These are phyloP conservation scores for Ascochyta lentis DNA, from an alignment of 2,329 filamentous ascomycete species.

Conservation along the genomic window DNA sequence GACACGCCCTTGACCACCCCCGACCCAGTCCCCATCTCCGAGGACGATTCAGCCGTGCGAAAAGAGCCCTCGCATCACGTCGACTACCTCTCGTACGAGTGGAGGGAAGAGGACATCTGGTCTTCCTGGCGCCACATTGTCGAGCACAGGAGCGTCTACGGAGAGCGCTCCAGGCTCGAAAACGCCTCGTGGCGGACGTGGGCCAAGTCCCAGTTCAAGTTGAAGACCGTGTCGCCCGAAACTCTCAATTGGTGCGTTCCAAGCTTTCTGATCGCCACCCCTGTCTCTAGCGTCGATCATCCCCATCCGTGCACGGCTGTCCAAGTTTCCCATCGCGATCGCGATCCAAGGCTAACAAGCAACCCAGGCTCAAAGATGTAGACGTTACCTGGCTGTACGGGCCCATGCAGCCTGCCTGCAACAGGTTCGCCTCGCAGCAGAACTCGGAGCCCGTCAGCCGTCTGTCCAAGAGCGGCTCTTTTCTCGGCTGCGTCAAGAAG, in stretches of 20 bases:
- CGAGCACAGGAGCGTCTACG: conserved; percentile 77
- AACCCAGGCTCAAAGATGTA: conserved; percentile 85
- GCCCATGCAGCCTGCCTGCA: conserved; percentile 77
- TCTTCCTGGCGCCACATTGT: conserved; percentile 95
- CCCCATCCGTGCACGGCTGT: conserved; percentile 34
- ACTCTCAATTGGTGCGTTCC: conserved; percentile 84
- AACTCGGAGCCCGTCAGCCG: conserved; percentile 60
- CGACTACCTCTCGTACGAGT: conserved; percentile 93
- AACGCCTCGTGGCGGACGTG: conserved; percentile 98
- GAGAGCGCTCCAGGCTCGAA: conserved; percentile 82
- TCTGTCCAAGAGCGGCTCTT: conserved; percentile 69
- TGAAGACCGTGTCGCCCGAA: conserved; percentile 89
- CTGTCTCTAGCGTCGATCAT: conserved; percentile 35
- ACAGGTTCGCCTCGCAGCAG: conserved; percentile 58
- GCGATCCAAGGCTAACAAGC: conserved; percentile 38
- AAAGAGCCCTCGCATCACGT: conserved; percentile 83
- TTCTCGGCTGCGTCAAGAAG: conserved; percentile 72
- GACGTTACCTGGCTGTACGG: conserved; percentile 98
- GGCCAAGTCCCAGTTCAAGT: conserved; percentile 88
- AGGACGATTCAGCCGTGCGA: conserved; percentile 80
- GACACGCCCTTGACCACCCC: conserved; percentile 61
- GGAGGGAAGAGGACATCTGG: conserved; percentile 97
- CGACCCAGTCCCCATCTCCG: conserved; percentile 63
- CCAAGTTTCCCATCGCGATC: conserved; percentile 5
- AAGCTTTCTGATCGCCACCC: conserved; percentile 30